These are phyloP conservation scores for Torrubiella hemipterigena DNA, from an alignment of 2,329 filamentous ascomycete species.

Conservation along the genomic window DNA sequence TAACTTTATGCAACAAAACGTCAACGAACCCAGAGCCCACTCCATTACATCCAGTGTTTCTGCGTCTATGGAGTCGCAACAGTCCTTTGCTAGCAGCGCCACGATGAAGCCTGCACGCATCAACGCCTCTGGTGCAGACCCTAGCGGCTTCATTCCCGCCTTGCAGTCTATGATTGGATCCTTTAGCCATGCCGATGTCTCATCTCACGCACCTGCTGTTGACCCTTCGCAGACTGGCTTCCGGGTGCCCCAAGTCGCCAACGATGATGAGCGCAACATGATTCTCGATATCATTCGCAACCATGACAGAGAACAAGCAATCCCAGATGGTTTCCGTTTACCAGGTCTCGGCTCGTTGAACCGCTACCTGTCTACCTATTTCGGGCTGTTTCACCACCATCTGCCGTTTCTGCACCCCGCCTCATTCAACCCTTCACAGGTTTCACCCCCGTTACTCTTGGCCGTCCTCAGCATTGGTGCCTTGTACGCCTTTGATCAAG, in stretches of 20 bases:
- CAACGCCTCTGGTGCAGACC: slow-evolving; percentile 46
- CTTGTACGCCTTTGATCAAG: slow-evolving; percentile 92
- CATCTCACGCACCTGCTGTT: slow-evolving; percentile 61
- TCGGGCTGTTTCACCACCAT: slow-evolving; percentile 93
- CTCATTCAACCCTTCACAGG: slow-evolving; percentile 71
- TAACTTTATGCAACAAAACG: slow-evolving; percentile 62
- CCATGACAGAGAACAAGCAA: slow-evolving; percentile 68
- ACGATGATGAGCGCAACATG: slow-evolving; percentile 72
- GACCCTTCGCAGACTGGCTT: slow-evolving; percentile 56
- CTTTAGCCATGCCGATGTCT: slow-evolving; percentile 54
- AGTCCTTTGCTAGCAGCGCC: slow-evolving; percentile 47
- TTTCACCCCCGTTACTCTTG: slow-evolving; percentile 72
- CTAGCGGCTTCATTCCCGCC: slow-evolving; percentile 49
- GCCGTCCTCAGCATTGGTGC: slow-evolving; percentile 92
- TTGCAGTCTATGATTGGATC: slow-evolving; percentile 64
- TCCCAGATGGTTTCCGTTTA: slow-evolving; percentile 82
- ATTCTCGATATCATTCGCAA: slow-evolving; percentile 79
- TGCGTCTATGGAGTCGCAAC: slow-evolving; percentile 56
- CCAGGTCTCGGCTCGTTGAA: slow-evolving; percentile 74
- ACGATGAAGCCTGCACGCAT: slow-evolving; percentile 37
- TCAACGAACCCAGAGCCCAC: slow-evolving; percentile 62
- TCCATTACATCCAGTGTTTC: slow-evolving; percentile 56
- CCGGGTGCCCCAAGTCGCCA: slow-evolving; percentile 67
- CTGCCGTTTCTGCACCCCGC: slow-evolving; percentile 89
- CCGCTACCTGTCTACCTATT: slow-evolving; percentile 89